Evolutionary conservation across 805 yeast species (phyloP).

Genomic region (Ogataea salicorniae): DNA sequence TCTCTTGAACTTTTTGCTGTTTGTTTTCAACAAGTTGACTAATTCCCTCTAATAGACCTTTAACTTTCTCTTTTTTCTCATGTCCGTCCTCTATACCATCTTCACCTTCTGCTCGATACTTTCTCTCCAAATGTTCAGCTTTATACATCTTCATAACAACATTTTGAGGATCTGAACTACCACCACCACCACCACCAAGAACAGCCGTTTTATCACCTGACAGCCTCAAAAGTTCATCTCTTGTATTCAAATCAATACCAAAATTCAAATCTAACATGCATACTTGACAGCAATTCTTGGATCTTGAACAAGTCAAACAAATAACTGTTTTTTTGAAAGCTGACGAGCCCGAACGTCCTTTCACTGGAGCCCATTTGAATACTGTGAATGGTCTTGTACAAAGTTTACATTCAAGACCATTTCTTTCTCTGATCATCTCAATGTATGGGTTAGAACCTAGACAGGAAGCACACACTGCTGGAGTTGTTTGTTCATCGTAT

Average conservation of each 20-base stretch:
- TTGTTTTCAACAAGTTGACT: conserved; percentile 27
- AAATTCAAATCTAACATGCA: conserved; percentile 80
- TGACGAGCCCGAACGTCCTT: conserved; percentile 22
- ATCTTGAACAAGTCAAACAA: conserved; percentile 75
- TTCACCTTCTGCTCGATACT: conserved; percentile 25
- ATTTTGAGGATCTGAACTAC: conserved; percentile 32
- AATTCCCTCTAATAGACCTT: conserved; percentile 46
- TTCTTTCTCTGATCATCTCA: conserved; percentile 63
- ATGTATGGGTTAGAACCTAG: conserved; percentile 61
- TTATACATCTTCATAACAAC: conserved; percentile 47
- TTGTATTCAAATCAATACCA: conserved; percentile 70
- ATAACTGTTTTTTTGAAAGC: conserved; percentile 58
- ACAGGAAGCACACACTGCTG: conserved; percentile 70
- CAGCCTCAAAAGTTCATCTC: conserved; percentile 77
- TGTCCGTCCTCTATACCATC: conserved; percentile 19
- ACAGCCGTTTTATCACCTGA: conserved; percentile 43
- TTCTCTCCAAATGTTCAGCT: conserved; percentile 42
- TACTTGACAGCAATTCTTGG: conserved; percentile 79
- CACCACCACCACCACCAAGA: background rate
- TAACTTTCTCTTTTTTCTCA: conserved; percentile 33
- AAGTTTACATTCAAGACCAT: conserved; percentile 78
- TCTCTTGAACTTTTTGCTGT: background rate
- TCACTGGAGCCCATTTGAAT: conserved; percentile 63
- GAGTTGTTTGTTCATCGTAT: conserved; percentile 30
- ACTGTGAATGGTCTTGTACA: conserved; percentile 84